These are phyloP conservation scores for Tetrapisispora iriomotensis DNA, from an alignment of 805 yeast genomes.

Conservation along the genomic window DNA sequence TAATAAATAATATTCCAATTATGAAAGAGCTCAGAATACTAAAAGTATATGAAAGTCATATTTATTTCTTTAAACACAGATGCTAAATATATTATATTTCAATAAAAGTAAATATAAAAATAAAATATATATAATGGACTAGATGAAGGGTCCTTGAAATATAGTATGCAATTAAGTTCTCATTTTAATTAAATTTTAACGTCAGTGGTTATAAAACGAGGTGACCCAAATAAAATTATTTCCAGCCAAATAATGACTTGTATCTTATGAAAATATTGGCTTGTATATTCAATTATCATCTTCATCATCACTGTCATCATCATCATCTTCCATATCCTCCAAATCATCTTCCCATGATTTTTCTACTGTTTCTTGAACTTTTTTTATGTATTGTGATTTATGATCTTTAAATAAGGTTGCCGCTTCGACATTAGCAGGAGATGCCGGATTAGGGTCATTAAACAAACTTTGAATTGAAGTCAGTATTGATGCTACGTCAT, in stretches of 20 bases:
- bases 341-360: conserved; percentile 85
- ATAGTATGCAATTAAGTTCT: neutral
- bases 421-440: conserved; percentile 97
- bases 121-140: no score
- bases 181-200: no score
- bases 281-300: neutral
- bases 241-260: no score
- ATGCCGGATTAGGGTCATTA: conserved; percentile 92
- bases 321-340: conserved; percentile 32
- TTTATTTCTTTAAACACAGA: no score
- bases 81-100: no score
- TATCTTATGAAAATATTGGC: no score
- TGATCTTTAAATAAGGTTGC: conserved; percentile 93
- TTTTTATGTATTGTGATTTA: conserved; percentile 78
- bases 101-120: no score
- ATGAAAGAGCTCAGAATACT: no score
- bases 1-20: no score
- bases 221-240: neutral
- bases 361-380: conserved; percentile 93
- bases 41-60: no score
- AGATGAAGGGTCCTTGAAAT: no score
- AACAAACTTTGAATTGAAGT: conserved; percentile 86
- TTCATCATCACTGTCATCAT: conserved; percentile 29
- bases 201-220: no score
- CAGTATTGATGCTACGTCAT: conserved; percentile 89